Conservation (phyloP, 306 rosid genomes). For the Crataegus laevigata region DNA sequence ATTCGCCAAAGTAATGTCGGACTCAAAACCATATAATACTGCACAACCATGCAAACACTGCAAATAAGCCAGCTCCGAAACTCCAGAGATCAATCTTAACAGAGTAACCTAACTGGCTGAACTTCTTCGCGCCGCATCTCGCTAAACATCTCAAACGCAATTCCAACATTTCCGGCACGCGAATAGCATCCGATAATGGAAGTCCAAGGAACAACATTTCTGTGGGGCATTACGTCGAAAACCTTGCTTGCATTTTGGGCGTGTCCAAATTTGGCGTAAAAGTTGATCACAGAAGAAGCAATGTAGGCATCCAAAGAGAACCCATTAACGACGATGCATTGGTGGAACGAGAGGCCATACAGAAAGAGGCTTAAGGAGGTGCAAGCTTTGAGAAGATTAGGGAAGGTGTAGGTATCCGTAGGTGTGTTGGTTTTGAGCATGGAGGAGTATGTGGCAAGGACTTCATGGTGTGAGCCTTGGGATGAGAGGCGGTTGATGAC, state of each 20-base stretch:
- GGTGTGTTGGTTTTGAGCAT: conserved; percentile 48
- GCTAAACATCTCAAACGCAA: conserved; percentile 37
- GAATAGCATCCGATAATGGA: conserved; percentile 69
- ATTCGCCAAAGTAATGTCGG: conserved; percentile 42
- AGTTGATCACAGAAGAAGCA: conserved; percentile 50
- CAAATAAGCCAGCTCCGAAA: conserved; percentile 31
- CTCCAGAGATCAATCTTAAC: conserved; percentile 48
- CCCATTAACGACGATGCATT: conserved; percentile 36
- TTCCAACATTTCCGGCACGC: conserved; percentile 14
- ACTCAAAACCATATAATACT: conserved; percentile 47
- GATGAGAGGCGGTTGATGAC: conserved; percentile 52
- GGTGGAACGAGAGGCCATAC: conserved; percentile 47
- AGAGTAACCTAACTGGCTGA: conserved; percentile 50
- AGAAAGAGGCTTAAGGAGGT: conserved; percentile 37
- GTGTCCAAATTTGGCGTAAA: conserved; percentile 43
- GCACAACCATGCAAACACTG: conserved; percentile 65
- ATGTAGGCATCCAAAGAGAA: conserved; percentile 49
- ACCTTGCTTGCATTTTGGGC: conserved; percentile 38
- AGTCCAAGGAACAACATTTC: conserved; percentile 77
- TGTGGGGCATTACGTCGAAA: conserved; percentile 54
- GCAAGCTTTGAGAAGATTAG: conserved; percentile 67
- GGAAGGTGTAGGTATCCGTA: conserved; percentile 61
- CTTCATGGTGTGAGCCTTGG: conserved; percentile 48
- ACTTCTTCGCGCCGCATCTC: conserved; percentile 45
- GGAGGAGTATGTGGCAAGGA: conserved; percentile 36